Conservation (phyloP, 257 asterid species). For the Plectranthus barbatus region DNA sequence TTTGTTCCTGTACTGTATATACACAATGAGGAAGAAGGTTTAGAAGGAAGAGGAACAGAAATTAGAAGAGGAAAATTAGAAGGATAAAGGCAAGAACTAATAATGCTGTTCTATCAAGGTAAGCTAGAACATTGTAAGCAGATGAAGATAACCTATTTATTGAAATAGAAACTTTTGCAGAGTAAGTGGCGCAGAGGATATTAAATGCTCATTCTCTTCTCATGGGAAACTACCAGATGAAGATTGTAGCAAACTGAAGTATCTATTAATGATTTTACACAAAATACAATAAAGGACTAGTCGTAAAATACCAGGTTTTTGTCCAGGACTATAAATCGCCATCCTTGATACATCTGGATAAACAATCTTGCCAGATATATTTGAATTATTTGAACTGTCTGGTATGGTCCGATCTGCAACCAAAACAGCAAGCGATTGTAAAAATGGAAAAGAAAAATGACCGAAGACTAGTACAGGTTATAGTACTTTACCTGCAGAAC, state of each 20-base stretch:
- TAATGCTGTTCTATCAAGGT: background rate
- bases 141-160: background rate
- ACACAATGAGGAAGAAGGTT: background rate
- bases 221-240: background rate
- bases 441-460: background rate
- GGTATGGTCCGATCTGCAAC: slow-evolving; percentile 48
- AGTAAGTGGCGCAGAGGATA: background rate
- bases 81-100: background rate
- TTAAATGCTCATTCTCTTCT: background rate
- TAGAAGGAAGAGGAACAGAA: background rate
- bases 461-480: background rate
- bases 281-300: background rate
- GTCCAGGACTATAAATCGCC: slow-evolving; percentile 55
- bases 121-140: background rate
- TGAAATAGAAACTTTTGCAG: background rate
- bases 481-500: slow-evolving; percentile 38
- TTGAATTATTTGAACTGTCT: slow-evolving; percentile 35
- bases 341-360: slow-evolving; percentile 76
- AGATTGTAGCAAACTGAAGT: background rate
- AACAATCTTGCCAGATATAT: slow-evolving; percentile 52
- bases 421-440: slow-evolving; percentile 3
- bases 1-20: background rate
- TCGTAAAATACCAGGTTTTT: slow-evolving; percentile 50
- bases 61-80: background rate
- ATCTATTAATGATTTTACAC: slow-evolving; percentile 2